Evolutionary conservation across 2,329 filamentous ascomycete genomes (phyloP), one percentile per base, ranked within the genome.

Genomic region (Xylariaceae sp.): DNA sequence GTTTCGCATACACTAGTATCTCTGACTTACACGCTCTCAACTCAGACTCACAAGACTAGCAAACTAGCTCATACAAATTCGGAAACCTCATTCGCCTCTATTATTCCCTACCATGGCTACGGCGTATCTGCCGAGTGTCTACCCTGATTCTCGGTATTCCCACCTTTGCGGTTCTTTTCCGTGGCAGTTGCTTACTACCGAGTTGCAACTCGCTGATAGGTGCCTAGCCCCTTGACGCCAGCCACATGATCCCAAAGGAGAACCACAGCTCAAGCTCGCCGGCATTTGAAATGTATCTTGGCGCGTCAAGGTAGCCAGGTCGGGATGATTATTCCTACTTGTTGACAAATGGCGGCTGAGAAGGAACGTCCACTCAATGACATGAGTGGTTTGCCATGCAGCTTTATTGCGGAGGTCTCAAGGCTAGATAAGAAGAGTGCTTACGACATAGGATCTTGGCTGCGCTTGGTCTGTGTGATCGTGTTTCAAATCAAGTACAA

Each of bases 291-390:
- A 35, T 47, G 56, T 56, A 53, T 50, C 56, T 57, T 23, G 59
- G 57, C 17, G 18, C 51, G 62, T 59, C 62, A 62, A 64, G 62
- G 39, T 50, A 44, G 57, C 51, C 30, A 52, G 42, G 60, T 60
- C 49, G 47, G 55, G 55, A 62, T 56, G 51, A 56, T 30, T 13
- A 34, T 35, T 53, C 54, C 37, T 42, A 18, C 53, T 53, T 51
- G 18, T 54, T 30, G 52, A 55, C 57, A 47, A 37, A 48, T 47
- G 35, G 48, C 42, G 35, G 23, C 15, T 37, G 18, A 42, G 17
- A 50, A 45, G 56, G 47, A 58, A 54, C 15, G 11, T 45, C 42
- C 56, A 55, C 17, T 45, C n/a, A 55, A 42, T 42, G 11, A 9
- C 52, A 55, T 35, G 37, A 15, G 39, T 48, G 44, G 44, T 53